Base-by-base conservation (phyloP, 2,329 filamentous ascomycete species). In the Chaetomium strumarium region DNA sequence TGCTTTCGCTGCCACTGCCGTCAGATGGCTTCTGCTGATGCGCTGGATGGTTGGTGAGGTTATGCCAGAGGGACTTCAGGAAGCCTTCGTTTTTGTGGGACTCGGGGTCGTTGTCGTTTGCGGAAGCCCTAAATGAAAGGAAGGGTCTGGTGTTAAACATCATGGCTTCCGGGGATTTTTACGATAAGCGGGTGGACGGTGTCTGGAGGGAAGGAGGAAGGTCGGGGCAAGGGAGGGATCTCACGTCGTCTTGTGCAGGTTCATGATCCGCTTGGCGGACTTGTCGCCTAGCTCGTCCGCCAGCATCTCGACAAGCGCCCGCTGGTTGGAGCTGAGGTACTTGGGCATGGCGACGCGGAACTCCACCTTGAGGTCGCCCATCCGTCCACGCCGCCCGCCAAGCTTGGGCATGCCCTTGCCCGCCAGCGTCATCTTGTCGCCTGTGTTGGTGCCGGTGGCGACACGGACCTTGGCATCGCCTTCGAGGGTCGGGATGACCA, bases 331-430 rank as follows among this genome's bases (percentile, higher is more conserved):
- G 50, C 81, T 90, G 59, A 99, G 77, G 64, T 92, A 96, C 72
- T 96, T 97, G 42, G 93, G 93, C 89, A 97, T 96, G 50, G 81
- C 75, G 42, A 99, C 88, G 68, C 90, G 90, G 79, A 96, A 99
- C 68, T 99, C 92, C 7, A 99, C 90, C 67, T 83, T 86, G 55
- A 99, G 73, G 66, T 99, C 93, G 58, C 93, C 93, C 30, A 78
- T 81, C 37, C 78, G 79, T 31, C 78, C 81, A 51, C 84, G 79
- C 44, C 89, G 79, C 16, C 79, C 77, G 56, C 80, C 77, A 11
- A 99, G 77, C 63, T 88, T 86, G 72, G 88, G 90, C 92, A 99
- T 97, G 55, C 93, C 93, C 86, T 90, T 90, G 7, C 92, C 92
- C 1, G 83, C 76, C 16, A 99, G 75, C 1, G 90, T 96, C 64